Percentiles rank a stretch among this genome's conserved stretches.
These are phyloP conservation scores for Xylaria sp. DNA, from an alignment of 2,329 filamentous ascomycete species.

Conservation along the genomic window DNA sequence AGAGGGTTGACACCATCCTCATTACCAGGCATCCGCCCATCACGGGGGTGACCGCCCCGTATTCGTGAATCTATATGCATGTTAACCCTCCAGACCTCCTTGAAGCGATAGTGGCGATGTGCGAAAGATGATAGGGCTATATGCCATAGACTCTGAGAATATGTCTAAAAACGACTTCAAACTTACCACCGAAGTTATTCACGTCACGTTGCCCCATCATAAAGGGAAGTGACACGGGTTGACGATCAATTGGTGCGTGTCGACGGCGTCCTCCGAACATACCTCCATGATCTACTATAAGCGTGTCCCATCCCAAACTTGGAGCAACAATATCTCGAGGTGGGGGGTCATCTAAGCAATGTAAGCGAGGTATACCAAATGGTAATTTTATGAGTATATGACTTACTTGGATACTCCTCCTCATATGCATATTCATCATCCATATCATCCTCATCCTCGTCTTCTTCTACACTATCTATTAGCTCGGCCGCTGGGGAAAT, in stretches of 20 bases:
- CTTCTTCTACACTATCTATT: conserved; percentile 55
- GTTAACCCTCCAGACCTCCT: conserved; percentile 43
- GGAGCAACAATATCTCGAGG: conserved; percentile 56
- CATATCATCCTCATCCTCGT: conserved; percentile 75
- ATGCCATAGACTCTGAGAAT: background rate
- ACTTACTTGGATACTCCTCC: conserved; percentile 68
- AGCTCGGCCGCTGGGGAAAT: conserved; percentile 21
- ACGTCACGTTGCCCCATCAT: conserved; percentile 50
- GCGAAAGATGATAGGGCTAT: background rate
- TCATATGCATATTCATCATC: conserved; percentile 75
- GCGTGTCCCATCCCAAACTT: conserved; percentile 68
- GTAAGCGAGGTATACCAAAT: conserved; percentile 16
- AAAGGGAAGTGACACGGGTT: conserved; percentile 66
- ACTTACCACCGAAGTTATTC: conserved; percentile 46
- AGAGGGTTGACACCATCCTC: conserved; percentile 92
- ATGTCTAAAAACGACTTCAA: conserved; percentile 6
- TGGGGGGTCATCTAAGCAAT: conserved; percentile 55
- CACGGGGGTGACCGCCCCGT: conserved; percentile 65
- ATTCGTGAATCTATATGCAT: conserved; percentile 49
- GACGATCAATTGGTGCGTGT: conserved; percentile 65
- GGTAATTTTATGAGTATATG: background rate
- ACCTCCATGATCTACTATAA: conserved; percentile 58
- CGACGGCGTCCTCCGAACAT: conserved; percentile 63
- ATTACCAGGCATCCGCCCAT: conserved; percentile 64
- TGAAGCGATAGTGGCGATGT: background rate